These are phyloP conservation scores for Phytophthora parvispora DNA, from an alignment of 352 stramenopile genomes.

Conservation along the genomic window DNA sequence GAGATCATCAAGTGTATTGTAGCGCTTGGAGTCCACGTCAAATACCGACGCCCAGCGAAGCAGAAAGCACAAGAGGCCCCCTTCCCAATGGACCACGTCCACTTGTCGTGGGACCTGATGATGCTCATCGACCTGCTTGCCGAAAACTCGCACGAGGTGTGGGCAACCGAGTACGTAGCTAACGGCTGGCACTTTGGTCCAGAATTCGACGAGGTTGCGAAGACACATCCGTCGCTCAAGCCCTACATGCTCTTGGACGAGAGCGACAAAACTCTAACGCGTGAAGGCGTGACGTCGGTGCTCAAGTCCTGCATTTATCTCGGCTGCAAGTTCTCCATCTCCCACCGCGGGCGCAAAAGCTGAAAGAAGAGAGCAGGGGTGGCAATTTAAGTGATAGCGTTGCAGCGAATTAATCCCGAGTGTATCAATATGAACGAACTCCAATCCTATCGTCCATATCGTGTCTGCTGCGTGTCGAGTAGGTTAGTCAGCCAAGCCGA, in stretches of 20 bases:
- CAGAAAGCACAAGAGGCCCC: constrained; percentile 31
- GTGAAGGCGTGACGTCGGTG: constrained; percentile 55
- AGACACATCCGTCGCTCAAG: constrained; percentile 67
- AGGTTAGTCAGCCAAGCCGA: constrained; percentile 40
- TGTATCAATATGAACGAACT: neutral
- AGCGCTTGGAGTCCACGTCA: constrained; percentile 58
- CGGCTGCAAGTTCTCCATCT: constrained; percentile 58
- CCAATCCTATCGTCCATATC: neutral
- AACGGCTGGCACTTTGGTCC: constrained; percentile 50
- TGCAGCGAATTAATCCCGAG: neutral
- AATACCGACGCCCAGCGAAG: constrained; percentile 20
- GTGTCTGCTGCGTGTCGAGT: neutral
- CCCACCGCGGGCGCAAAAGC: constrained; percentile 4
- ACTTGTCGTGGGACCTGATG: constrained; percentile 69
- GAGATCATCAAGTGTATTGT: constrained; percentile 73
- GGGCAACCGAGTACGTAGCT: constrained; percentile 56
- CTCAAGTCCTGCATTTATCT: constrained; percentile 68
- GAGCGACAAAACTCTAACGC: constrained; percentile 54
- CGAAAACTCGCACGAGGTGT: constrained; percentile 81
- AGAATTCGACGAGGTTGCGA: constrained; percentile 49
- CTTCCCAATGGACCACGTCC: constrained; percentile 43
- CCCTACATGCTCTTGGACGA: constrained; percentile 72
- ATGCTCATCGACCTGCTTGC: constrained; percentile 77
- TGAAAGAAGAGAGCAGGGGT: neutral
- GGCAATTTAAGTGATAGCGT: neutral